Percentiles rank a stretch among this genome's conserved stretches.
phyloP scores from a whole-genome alignment of 192 early-diverging fungal species.

The Diversispora eburnea region DNA sequence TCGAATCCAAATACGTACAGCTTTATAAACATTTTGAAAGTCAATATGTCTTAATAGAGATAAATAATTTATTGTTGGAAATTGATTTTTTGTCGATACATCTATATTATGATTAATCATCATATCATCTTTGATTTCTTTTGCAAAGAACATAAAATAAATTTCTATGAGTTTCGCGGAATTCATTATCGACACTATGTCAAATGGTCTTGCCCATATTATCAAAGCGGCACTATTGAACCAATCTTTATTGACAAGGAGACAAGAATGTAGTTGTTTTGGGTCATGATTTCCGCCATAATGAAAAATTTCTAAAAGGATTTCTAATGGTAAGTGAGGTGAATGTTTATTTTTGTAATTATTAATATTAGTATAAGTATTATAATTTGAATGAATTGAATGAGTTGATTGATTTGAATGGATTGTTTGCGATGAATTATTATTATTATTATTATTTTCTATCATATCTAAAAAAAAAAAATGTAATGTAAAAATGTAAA shows the following conservation, averaged over 20 bases:
- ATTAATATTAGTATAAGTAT: too few species aligned
- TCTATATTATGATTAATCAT: not conserved
- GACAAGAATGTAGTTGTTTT: constrained; percentile 21
- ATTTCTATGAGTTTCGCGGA: not conserved
- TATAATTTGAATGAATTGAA: too few species aligned
- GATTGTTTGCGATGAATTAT: too few species aligned
- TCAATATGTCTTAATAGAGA: not conserved
- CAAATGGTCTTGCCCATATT: constrained; percentile 22
- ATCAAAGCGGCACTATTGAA: constrained; percentile 1
- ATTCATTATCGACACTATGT: not conserved
- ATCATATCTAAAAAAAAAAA: too few species aligned
- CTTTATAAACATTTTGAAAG: constrained; percentile 17
- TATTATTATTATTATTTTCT: too few species aligned
- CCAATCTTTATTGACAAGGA: constrained; percentile 23
- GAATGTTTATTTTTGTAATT: too few species aligned
- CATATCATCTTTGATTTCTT: not conserved
- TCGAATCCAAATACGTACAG: constrained; percentile 7
- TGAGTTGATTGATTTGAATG: too few species aligned
- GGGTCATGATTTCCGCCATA: not conserved
- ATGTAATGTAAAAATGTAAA: too few species aligned
- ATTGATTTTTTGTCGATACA: not conserved
- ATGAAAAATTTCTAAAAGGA: not conserved
- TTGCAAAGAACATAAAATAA: constrained; percentile 5
- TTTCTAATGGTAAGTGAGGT: constrained; percentile 9
- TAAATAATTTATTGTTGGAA: constrained; percentile 9